A percentile compares a stretch with the other conserved stretches of the same genome.
Evolutionary conservation across 139 green algal genomes (phyloP).

Genomic region (Chlamydomonas schloesseri): DNA sequence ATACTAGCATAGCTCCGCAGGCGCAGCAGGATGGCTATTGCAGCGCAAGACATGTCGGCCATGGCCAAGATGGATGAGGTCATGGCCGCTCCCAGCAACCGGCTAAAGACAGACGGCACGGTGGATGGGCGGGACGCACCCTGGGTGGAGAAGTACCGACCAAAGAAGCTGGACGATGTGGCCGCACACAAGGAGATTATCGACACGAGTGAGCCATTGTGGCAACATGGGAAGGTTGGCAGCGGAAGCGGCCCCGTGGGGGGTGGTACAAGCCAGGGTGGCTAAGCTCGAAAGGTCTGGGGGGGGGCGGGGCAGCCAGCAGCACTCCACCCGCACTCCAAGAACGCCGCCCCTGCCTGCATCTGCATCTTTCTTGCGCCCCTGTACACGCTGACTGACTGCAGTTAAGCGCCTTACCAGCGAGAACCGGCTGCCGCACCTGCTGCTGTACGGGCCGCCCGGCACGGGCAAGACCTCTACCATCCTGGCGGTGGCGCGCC

Average conservation of each 20-base stretch:
- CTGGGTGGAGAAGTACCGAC: slow-evolving; percentile 98
- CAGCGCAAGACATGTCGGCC: slow-evolving; percentile 12
- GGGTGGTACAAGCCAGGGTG: not conserved
- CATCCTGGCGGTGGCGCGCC: slow-evolving; percentile 92
- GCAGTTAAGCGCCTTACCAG: slow-evolving; percentile 85
- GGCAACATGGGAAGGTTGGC: not conserved
- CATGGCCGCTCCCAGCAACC: slow-evolving; percentile 5
- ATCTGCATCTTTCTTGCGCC: too few relatives aligned
- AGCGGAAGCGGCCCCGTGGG: not conserved
- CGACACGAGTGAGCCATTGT: slow-evolving; percentile 96
- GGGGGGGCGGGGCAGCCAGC: too few relatives aligned
- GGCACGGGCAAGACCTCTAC: slow-evolving; percentile 99
- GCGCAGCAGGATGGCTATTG: not conserved
- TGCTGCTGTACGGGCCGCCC: slow-evolving; percentile 98
- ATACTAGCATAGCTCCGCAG: too few relatives aligned
- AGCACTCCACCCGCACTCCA: too few relatives aligned
- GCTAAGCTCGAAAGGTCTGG: too few relatives aligned
- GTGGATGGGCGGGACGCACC: slow-evolving; percentile 53
- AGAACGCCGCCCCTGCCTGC: too few relatives aligned
- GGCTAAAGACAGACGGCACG: slow-evolving; percentile 35
- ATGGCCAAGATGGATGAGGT: slow-evolving; percentile 29
- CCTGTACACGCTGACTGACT: too few relatives aligned
- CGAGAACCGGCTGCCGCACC: slow-evolving; percentile 92
- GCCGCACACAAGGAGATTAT: slow-evolving; percentile 97
- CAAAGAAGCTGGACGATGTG: slow-evolving; percentile 92